phyloP scores from a whole-genome alignment of 306 rosid species.

The Comarum palustre region DNA sequence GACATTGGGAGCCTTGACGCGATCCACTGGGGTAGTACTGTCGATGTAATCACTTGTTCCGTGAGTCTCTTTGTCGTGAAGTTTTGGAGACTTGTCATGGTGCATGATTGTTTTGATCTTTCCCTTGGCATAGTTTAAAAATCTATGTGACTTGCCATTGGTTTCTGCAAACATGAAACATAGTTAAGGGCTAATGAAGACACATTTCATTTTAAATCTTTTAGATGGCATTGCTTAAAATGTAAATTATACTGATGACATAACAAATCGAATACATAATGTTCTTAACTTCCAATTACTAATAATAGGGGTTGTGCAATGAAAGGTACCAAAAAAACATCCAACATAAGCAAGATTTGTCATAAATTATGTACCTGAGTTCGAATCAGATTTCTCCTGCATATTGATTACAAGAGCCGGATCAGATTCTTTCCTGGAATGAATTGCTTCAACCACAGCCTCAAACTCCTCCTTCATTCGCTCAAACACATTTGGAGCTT shows the following conservation, averaged over 20 bases:
- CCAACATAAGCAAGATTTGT: conserved; percentile 6
- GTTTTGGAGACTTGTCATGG: conserved; percentile 47
- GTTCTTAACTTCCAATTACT: neutral
- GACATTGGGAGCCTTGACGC: conserved; percentile 59
- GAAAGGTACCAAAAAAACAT: neutral
- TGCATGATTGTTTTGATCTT: conserved; percentile 45
- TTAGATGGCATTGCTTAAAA: conserved; percentile 4
- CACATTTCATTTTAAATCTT: conserved; percentile 6
- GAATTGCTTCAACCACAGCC: conserved; percentile 51
- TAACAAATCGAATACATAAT: neutral
- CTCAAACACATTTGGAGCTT: conserved; percentile 65
- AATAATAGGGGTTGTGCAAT: neutral
- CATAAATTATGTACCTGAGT: conserved; percentile 38
- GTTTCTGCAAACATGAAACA: conserved; percentile 42
- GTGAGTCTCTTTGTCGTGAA: conserved; percentile 58
- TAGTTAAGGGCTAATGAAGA: neutral
- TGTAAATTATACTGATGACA: neutral
- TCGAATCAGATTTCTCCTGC: conserved; percentile 30
- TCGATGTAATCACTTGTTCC: conserved; percentile 57
- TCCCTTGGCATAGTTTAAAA: conserved; percentile 42
- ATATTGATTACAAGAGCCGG: conserved; percentile 33
- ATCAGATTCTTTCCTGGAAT: conserved; percentile 41
- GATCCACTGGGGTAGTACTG: conserved; percentile 46
- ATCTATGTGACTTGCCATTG: conserved; percentile 24
- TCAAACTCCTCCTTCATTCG: conserved; percentile 64